Evolutionary conservation across 2,329 filamentous ascomycete genomes (phyloP).

Genomic region (Cryphonectria radicalis): DNA sequence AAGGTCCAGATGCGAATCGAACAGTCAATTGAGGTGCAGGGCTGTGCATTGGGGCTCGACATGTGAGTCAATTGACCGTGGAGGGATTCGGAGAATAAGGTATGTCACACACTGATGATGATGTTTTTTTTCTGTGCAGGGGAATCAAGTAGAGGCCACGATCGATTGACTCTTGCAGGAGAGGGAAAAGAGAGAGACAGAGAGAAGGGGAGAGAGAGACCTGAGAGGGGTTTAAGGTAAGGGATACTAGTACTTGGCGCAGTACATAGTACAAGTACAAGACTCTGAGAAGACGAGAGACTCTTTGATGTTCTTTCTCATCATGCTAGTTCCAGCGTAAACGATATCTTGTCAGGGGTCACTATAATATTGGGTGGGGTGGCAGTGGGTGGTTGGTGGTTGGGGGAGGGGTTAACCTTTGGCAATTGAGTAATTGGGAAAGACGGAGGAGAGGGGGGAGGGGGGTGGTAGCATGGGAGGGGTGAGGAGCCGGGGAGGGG

Average conservation of each 20-base stretch:
- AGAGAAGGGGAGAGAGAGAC: background rate
- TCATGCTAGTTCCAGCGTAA: background rate
- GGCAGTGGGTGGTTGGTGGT: background rate
- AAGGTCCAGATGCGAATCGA: background rate
- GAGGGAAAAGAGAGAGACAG: background rate
- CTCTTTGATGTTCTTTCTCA: background rate
- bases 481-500: background rate
- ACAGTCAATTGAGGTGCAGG: background rate
- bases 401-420: conserved; percentile 2
- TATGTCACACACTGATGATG: background rate
- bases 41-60: background rate
- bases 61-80: conserved; percentile 6
- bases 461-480: background rate
- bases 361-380: background rate
- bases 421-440: background rate
- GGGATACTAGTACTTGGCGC: background rate
- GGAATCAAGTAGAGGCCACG: no score
- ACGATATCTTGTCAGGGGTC: background rate
- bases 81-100: background rate
- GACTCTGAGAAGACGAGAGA: background rate
- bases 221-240: background rate
- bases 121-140: background rate
- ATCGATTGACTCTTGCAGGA: background rate
- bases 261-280: background rate
- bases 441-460: background rate